Conservation (phyloP, 2,329 filamentous ascomycete genomes). For the Hysterium pulicare region DNA sequence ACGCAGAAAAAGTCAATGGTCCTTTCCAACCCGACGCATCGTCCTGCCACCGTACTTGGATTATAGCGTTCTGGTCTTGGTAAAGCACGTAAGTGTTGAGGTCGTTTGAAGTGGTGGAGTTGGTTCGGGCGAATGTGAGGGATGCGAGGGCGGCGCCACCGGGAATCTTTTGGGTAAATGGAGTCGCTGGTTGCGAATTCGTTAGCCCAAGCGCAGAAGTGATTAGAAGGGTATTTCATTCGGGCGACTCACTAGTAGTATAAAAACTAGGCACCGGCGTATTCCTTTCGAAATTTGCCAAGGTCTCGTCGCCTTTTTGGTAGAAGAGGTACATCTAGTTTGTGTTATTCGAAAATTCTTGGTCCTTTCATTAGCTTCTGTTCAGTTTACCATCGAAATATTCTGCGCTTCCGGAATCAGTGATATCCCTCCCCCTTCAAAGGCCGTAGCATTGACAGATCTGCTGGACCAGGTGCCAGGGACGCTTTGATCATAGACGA, state of each 20-base stretch:
- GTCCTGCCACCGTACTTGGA: conserved; percentile 6
- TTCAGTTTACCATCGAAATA: too few species aligned
- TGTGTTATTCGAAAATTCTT: too few species aligned
- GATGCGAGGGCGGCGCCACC: background rate
- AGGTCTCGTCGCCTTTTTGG: background rate
- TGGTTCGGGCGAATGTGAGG: background rate
- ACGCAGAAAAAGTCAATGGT: conserved; percentile 4
- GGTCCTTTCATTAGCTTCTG: too few species aligned
- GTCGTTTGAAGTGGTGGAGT: background rate
- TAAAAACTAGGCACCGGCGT: background rate
- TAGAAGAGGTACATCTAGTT: conserved; percentile 1
- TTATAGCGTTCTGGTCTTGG: conserved; percentile 2
- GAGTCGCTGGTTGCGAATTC: background rate
- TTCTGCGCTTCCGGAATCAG: background rate
- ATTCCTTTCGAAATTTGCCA: background rate
- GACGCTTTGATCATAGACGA: conserved; percentile 1
- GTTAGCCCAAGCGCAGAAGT: background rate
- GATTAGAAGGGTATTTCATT: too few species aligned
- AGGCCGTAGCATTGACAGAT: background rate
- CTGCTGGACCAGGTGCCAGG: background rate
- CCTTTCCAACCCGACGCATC: conserved; percentile 5
- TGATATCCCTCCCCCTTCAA: background rate
- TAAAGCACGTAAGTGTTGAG: conserved; percentile 4
- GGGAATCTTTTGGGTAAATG: background rate
- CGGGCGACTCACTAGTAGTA: background rate